Conservation (phyloP, 1,284 basidiomycete species). For the Phellinidium pouzarii region DNA sequence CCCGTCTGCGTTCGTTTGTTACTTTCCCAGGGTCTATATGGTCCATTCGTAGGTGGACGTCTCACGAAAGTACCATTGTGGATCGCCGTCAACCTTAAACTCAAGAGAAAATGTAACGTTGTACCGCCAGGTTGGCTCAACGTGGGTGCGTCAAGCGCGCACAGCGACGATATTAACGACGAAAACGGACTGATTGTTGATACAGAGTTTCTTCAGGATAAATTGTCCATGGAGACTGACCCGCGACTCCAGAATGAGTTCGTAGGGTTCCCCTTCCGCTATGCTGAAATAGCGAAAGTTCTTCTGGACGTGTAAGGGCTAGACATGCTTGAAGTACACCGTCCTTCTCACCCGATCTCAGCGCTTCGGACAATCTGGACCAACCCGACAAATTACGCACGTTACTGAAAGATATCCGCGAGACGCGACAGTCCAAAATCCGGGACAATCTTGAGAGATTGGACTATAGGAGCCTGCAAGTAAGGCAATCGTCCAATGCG, state of each 20-base stretch:
- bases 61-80: conserved; percentile 84
- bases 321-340: background rate
- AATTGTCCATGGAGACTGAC: conserved; percentile 67
- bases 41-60: conserved; percentile 85
- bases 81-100: conserved; percentile 91
- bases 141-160: conserved; percentile 62
- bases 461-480: conserved; percentile 74
- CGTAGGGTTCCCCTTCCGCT: conserved; percentile 77
- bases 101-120: conserved; percentile 91
- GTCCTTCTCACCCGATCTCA: conserved; percentile 28
- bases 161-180: conserved; percentile 1
- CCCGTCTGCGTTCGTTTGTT: no score
- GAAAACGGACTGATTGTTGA: background rate
- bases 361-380: conserved; percentile 85
- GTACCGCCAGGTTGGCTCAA: conserved; percentile 86
- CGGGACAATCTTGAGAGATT: conserved; percentile 72
- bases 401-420: conserved; percentile 88
- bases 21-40: conserved; percentile 72
- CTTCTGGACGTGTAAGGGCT: conserved; percentile 80
- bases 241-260: conserved; percentile 44
- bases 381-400: conserved; percentile 77
- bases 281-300: conserved; percentile 84
- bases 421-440: conserved; percentile 91
- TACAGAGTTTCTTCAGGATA: conserved; percentile 72
- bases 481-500: conserved; percentile 29